Evolutionary conservation across 106 monocot species (phyloP).

Genomic region (Dendrobium nobile): DNA sequence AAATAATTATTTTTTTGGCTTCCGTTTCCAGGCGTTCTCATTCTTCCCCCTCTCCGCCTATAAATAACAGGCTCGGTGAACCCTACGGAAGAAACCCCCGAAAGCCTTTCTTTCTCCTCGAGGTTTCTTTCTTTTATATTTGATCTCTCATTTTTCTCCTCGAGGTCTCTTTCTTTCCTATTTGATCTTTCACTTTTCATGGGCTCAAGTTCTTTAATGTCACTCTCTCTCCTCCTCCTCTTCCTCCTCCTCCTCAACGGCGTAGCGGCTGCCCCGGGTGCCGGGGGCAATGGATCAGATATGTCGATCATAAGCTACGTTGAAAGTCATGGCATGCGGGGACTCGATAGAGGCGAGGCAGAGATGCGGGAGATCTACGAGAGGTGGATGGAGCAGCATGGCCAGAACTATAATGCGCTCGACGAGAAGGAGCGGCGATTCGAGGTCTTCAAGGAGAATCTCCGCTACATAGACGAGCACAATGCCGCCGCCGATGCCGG

Average conservation of each 20-base stretch:
- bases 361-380: slow-evolving; percentile 42
- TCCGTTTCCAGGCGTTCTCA: neutral
- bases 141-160: neutral
- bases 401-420: slow-evolving; percentile 27
- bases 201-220: neutral
- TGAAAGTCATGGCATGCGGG: slow-evolving; percentile 7
- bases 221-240: neutral
- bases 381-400: slow-evolving; percentile 30
- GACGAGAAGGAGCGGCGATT: slow-evolving; percentile 44
- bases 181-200: neutral
- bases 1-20: neutral
- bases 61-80: neutral
- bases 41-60: neutral
- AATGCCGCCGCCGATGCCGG: slow-evolving; percentile 51
- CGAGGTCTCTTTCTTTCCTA: neutral
- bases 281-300: neutral
- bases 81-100: neutral
- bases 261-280: neutral
- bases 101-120: neutral
- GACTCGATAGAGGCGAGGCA: slow-evolving; percentile 35
- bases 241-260: slow-evolving; percentile 12
- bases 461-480: slow-evolving; percentile 68
- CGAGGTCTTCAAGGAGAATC: slow-evolving; percentile 77
- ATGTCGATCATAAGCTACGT: slow-evolving; percentile 39
- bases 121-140: neutral